Evolutionary conservation across 1,139 yeast species (phyloP).

Genomic region (Insectozyma bohioensis): DNA sequence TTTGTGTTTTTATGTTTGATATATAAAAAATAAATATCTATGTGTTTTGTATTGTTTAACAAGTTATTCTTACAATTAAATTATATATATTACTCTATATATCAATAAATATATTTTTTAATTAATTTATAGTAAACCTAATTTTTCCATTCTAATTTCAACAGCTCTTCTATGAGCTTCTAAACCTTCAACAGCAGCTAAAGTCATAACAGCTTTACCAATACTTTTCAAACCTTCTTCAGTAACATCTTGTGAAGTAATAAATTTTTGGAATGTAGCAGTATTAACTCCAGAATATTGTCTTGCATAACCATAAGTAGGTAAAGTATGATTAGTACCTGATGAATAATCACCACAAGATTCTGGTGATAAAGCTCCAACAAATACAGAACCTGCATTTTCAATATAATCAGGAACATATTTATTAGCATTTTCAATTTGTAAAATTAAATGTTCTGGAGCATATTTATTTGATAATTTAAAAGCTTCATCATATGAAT

Average conservation of each 20-base stretch:
- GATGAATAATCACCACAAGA: slow-evolving; percentile 98
- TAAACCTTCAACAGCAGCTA: slow-evolving; percentile 95
- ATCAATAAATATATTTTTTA: no score
- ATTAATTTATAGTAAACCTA: slow-evolving; percentile 44
- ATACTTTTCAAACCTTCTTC: slow-evolving; percentile 81
- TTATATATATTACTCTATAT: no score
- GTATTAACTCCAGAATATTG: slow-evolving; percentile 98
- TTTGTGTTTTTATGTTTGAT: no score
- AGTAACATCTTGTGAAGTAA: slow-evolving; percentile 88
- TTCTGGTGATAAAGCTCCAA: slow-evolving; percentile 95
- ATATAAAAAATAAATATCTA: no score
- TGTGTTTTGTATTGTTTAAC: no score
- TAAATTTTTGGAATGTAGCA: slow-evolving; percentile 90
- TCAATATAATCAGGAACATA: slow-evolving; percentile 72
- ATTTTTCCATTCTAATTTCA: slow-evolving; percentile 83
- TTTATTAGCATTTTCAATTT: slow-evolving; percentile 71
- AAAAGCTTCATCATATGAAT: slow-evolving; percentile 73
- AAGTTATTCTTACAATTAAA: no score
- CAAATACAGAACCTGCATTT: slow-evolving; percentile 95
- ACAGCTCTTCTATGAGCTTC: slow-evolving; percentile 98
- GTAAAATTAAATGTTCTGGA: slow-evolving; percentile 95
- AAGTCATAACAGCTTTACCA: slow-evolving; percentile 93
- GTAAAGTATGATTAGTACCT: slow-evolving; percentile 96
- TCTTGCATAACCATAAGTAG: slow-evolving; percentile 97
- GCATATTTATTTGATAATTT: slow-evolving; percentile 85